Percentiles rank a stretch among this genome's conserved stretches.
phyloP scores from a whole-genome alignment of 2,329 filamentous ascomycete genomes.

The Xenoacremonium recifei region DNA sequence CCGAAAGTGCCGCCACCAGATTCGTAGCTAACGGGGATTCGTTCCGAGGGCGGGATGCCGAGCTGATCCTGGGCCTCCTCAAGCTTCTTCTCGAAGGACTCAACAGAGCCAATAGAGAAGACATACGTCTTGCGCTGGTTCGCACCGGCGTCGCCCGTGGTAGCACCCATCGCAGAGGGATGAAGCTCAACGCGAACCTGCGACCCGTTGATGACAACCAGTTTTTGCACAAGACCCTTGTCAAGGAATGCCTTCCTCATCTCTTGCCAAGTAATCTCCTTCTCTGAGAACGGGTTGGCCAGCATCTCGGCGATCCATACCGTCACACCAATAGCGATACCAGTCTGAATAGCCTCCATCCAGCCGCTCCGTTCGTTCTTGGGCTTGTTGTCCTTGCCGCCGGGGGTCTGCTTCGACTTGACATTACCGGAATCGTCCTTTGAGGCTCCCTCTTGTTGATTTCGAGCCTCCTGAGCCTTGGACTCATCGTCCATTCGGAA shows the following conservation, averaged over 20 bases:
- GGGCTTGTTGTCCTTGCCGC: conserved; percentile 33
- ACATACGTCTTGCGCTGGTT: conserved; percentile 57
- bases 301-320: conserved; percentile 43
- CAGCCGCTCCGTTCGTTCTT: conserved; percentile 34
- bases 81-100: conserved; percentile 85
- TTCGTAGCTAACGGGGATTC: conserved; percentile 88
- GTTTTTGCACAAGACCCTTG: conserved; percentile 92
- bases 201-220: conserved; percentile 71
- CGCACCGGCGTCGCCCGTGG: conserved; percentile 25
- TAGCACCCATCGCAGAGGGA: conserved; percentile 56
- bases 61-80: conserved; percentile 88
- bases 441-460: conserved; percentile 13
- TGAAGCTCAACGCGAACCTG: conserved; percentile 80
- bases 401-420: conserved; percentile 24
- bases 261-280: conserved; percentile 97
- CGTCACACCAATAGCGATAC: conserved; percentile 52
- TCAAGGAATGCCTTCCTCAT: conserved; percentile 91
- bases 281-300: conserved; percentile 43
- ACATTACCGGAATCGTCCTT: conserved; percentile 16
- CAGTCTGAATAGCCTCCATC: conserved; percentile 35
- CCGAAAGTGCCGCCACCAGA: conserved; percentile 73
- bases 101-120: conserved; percentile 93
- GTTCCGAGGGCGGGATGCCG: conserved; percentile 79
- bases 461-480: conserved; percentile 18
- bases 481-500: conserved; percentile 19